Evolutionary conservation across 1,284 basidiomycete species (phyloP).

Genomic region (Cutaneotrichosporon sp.): DNA sequence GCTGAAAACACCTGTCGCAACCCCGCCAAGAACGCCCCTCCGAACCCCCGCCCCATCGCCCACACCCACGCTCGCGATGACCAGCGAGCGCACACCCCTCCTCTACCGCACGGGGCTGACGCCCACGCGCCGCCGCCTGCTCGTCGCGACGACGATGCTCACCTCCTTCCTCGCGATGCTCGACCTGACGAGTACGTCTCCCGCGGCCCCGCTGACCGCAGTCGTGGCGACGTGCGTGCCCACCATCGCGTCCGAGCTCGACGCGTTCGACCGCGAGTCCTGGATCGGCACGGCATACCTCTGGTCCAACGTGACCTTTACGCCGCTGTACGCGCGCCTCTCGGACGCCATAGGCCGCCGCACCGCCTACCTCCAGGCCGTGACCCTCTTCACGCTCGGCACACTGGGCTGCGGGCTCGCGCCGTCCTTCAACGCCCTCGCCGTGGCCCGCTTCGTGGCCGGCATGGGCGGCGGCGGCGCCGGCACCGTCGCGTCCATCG

Average conservation of each 20-base stretch:
- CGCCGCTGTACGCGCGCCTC: constrained; percentile 81
- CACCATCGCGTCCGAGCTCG: constrained; percentile 47
- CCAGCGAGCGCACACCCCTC: constrained; percentile 21
- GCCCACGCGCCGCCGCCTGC: constrained; percentile 20
- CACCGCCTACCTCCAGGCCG: constrained; percentile 66
- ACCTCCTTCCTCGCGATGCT: constrained; percentile 68
- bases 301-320: constrained; percentile 81
- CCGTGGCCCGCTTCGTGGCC: constrained; percentile 33
- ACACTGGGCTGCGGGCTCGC: constrained; percentile 30
- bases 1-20: too few relatives aligned
- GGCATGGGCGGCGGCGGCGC: constrained; percentile 41
- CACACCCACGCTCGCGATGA: neutral
- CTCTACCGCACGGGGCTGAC: constrained; percentile 10
- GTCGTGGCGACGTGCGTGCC: constrained; percentile 61
- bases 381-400: constrained; percentile 33
- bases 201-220: constrained; percentile 1
- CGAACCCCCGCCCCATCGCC: too few relatives aligned
- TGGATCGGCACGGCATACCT: constrained; percentile 66
- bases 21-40: too few relatives aligned
- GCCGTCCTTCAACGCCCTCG: constrained; percentile 19
- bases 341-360: constrained; percentile 83
- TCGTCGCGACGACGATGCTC: constrained; percentile 30
- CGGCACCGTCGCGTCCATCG: constrained; percentile 43
- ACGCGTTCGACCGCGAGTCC: constrained; percentile 62
- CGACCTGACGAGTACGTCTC: constrained; percentile 60